phyloP scores from a whole-genome alignment of 1,139 yeast species.

The Suhomyces ambrosiae region DNA sequence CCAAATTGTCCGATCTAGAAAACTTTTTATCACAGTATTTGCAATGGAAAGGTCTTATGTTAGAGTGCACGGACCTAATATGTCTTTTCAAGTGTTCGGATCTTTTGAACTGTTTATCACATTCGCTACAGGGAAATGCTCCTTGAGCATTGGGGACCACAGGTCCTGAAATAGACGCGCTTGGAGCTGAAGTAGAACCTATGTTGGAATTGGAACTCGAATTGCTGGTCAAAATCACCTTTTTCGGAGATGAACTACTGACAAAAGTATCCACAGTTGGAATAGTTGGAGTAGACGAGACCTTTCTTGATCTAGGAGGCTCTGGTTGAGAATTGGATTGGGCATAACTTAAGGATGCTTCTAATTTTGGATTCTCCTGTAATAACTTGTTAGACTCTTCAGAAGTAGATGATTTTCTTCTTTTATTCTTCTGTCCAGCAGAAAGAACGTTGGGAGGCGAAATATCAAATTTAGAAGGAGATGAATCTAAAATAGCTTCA shows the following conservation, averaged over 20 bases:
- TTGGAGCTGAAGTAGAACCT: not conserved
- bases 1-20: conserved; percentile 49
- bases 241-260: not conserved
- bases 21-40: conserved; percentile 53
- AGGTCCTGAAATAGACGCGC: conserved; percentile 8
- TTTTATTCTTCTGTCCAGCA: conserved; percentile 19
- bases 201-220: not conserved
- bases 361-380: conserved; percentile 4
- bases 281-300: conserved; percentile 5
- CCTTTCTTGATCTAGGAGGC: conserved; percentile 5
- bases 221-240: conserved; percentile 6
- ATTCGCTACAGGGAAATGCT: conserved; percentile 48
- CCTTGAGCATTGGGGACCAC: conserved; percentile 19
- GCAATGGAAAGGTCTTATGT: conserved; percentile 52
- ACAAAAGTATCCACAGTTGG: conserved; percentile 3
- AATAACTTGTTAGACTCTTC: conserved; percentile 5
- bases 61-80: conserved; percentile 50
- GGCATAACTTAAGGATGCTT: conserved; percentile 6
- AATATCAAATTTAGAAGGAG: conserved; percentile 1
- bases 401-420: conserved; percentile 15
- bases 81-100: conserved; percentile 54
- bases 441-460: conserved; percentile 5
- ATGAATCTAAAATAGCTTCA: conserved; percentile 4
- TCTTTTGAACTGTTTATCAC: conserved; percentile 50
- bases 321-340: conserved; percentile 2